Conservation (phyloP, 2,329 filamentous ascomycete genomes). For the Aspergillus caelatus region DNA sequence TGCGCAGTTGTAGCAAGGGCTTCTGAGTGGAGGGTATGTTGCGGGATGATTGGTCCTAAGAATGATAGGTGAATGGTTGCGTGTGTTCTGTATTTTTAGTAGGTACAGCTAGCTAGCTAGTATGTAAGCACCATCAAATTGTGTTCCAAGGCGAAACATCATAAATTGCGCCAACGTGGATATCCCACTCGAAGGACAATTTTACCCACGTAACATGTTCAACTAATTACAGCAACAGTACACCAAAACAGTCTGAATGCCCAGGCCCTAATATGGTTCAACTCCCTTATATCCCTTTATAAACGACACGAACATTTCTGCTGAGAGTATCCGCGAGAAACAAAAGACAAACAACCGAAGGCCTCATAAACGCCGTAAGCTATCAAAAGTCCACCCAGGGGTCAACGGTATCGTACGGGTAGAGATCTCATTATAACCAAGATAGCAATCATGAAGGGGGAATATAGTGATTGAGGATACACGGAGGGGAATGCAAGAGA, state of each 20-base stretch:
- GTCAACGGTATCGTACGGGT: conserved; percentile 15
- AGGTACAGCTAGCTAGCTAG: background rate
- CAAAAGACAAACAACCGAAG: conserved; percentile 7
- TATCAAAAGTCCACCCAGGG: conserved; percentile 7
- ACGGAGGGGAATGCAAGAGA: conserved; percentile 7
- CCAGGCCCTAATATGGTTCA: background rate
- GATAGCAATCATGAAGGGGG: conserved; percentile 15
- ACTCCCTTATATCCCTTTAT: conserved; percentile 4
- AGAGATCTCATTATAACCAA: conserved; percentile 14
- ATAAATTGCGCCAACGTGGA: background rate
- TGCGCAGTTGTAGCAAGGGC: background rate
- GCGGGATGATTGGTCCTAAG: background rate
- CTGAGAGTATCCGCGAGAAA: conserved; percentile 2
- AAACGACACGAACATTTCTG: conserved; percentile 8
- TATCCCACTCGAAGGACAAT: background rate
- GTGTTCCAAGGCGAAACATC: background rate
- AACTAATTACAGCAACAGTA: background rate
- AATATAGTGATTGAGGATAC: conserved; percentile 8
- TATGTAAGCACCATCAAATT: conserved; percentile 2
- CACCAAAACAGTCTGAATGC: background rate
- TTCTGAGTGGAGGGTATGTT: background rate
- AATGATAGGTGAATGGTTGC: background rate
- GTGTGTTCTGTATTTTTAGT: background rate
- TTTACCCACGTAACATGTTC: background rate
- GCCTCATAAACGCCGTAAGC: conserved; percentile 9